These are phyloP conservation scores for Eutrema japonicum DNA, from an alignment of 345 rosid species.

Conservation along the genomic window DNA sequence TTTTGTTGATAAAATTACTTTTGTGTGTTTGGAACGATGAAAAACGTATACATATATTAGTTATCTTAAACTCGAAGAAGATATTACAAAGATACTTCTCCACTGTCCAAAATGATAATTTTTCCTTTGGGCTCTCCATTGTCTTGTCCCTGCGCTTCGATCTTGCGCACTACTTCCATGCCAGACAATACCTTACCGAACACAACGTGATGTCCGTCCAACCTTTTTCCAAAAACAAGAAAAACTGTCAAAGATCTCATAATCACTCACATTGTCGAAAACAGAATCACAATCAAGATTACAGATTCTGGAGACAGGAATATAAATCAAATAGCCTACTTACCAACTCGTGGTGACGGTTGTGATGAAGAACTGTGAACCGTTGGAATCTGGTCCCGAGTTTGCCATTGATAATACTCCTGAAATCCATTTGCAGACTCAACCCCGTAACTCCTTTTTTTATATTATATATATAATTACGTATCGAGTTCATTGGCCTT, in stretches of 20 bases:
- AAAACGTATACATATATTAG: not conserved
- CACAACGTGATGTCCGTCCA: conserved; percentile 90
- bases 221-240: conserved; percentile 51
- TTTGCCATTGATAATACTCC: conserved; percentile 90
- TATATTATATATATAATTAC: not conserved
- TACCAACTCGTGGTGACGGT: conserved; percentile 86
- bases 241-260: not conserved
- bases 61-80: not conserved
- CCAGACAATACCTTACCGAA: conserved; percentile 92
- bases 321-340: not conserved
- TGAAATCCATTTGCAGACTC: conserved; percentile 37
- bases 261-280: not conserved
- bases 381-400: conserved; percentile 83
- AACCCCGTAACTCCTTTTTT: not conserved
- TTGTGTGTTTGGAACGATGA: conserved; percentile 5
- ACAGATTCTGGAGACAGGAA: not conserved
- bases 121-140: conserved; percentile 71
- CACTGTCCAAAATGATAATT: conserved; percentile 69
- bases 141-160: conserved; percentile 80
- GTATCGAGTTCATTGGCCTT: not conserved
- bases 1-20: not conserved
- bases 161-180: conserved; percentile 77
- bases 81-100: conserved; percentile 62
- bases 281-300: conserved; percentile 12
- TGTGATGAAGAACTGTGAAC: conserved; percentile 93